Conservation (phyloP, 148 eudicot genomes). For the Fagopyrum homotropicum region DNA sequence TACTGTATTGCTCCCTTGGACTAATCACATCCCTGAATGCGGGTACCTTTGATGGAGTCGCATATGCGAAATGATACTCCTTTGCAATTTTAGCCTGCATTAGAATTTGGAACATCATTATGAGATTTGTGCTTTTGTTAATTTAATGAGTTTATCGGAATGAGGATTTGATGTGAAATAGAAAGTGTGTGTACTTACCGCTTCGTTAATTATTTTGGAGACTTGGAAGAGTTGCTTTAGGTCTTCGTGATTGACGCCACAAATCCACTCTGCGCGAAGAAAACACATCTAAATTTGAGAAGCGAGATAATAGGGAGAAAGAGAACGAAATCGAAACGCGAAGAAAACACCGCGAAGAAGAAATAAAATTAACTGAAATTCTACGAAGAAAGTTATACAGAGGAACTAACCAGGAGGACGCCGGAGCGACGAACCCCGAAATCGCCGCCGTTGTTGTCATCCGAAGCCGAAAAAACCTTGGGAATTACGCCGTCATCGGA, state of each 20-base stretch:
- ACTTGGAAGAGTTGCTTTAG: slow-evolving; percentile 58
- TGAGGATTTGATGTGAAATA: not conserved
- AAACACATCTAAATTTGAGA: no score
- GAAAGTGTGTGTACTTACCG: slow-evolving; percentile 31
- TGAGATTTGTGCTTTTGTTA: not conserved
- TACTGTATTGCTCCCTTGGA: slow-evolving; percentile 12
- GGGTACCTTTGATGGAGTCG: slow-evolving; percentile 48
- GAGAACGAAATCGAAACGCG: no score
- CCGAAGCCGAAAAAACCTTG: no score
- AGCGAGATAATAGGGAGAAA: no score
- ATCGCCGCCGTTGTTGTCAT: no score
- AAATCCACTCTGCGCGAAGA: slow-evolving; percentile 13
- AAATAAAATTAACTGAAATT: no score
- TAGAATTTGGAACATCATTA: not conserved
- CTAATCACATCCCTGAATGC: slow-evolving; percentile 32
- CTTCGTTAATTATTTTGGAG: slow-evolving; percentile 51
- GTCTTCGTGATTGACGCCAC: slow-evolving; percentile 79
- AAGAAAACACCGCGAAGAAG: no score
- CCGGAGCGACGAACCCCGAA: no score
- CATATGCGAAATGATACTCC: slow-evolving; percentile 53
- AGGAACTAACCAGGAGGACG: no score
- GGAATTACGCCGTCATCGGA: no score
- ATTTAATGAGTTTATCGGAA: not conserved
- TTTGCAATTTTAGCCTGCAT: slow-evolving; percentile 57
- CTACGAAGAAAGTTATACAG: no score